These are phyloP conservation scores for Pleurotus ostreatus DNA, from an alignment of 768 basidiomycete genomes.

Conservation along the genomic window DNA sequence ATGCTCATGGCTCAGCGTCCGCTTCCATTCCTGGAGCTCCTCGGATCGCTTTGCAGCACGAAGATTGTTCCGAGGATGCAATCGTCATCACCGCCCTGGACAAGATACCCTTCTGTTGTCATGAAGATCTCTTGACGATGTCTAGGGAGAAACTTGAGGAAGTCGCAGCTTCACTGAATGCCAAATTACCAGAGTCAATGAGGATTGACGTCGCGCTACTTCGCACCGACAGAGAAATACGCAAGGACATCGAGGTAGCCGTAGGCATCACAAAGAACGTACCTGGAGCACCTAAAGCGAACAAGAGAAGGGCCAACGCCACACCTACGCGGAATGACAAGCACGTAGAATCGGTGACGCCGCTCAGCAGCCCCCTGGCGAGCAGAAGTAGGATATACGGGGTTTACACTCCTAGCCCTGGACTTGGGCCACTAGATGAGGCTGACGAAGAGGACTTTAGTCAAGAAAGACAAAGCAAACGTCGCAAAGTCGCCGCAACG, in stretches of 20 bases:
- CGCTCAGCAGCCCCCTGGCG: slow-evolving; percentile 34
- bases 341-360: slow-evolving; percentile 17
- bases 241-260: slow-evolving; percentile 51
- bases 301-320: slow-evolving; percentile 9
- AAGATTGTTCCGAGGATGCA: slow-evolving; percentile 47
- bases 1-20: not conserved
- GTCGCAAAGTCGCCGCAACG: not conserved
- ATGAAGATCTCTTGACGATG: slow-evolving; percentile 71
- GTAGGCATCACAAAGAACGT: slow-evolving; percentile 48
- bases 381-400: slow-evolving; percentile 17
- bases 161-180: slow-evolving; percentile 55
- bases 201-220: slow-evolving; percentile 40
- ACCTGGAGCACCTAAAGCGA: slow-evolving; percentile 34
- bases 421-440: slow-evolving; percentile 25
- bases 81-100: slow-evolving; percentile 62
- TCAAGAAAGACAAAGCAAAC: not conserved
- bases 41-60: slow-evolving; percentile 58
- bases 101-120: slow-evolving; percentile 64
- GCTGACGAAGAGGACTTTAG: slow-evolving; percentile 21
- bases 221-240: slow-evolving; percentile 41
- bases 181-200: slow-evolving; percentile 46
- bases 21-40: slow-evolving; percentile 13
- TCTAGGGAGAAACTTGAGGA: slow-evolving; percentile 43
- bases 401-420: slow-evolving; percentile 16
- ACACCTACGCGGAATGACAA: slow-evolving; percentile 6